Evolutionary conservation across 176 grass and related monocot genomes (phyloP), one percentile per base, ranked within the genome.

Genomic region (Pontederia crassipes): DNA sequence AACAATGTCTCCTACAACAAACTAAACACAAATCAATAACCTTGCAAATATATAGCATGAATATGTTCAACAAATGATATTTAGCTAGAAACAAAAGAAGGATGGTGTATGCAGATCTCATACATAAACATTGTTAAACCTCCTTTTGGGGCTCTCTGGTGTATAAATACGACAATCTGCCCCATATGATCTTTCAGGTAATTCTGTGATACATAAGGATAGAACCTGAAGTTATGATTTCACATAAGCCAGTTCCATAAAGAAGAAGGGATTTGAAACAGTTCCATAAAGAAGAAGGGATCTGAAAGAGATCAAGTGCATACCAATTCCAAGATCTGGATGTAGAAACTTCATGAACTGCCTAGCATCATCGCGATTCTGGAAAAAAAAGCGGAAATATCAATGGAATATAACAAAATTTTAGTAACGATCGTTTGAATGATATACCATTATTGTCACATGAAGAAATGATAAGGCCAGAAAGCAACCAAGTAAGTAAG

Each of bases 41-140:
- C 83, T 76, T 61, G 83, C 71, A 66, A 78, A 85, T 74, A 74
- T 74, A 74, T 74, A 54, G 74, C 59, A 70, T 58, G 24, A 11
- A 46, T 61, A 48, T 55, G 59, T 66, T 72, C 66, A 20, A 62
- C 12, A 47, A 8, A 60, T 49, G 35, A 14, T 46, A 75, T 60
- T 71, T 75, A 72, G 61, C 13, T 51, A 71, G 26, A 73, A 80
- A 73, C n/a, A 20, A 55, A 68, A 75, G 49, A 64, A 85, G 61
- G 28, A 74, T 68, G 26, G 87, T 75, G 69, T 77, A 83, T 83
- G 76, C 76, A 85, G 74, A 75, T 70, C 72, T 84, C 92, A 85
- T 98, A 98, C 93, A 88, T 98, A 89, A 85, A 98, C 74, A 81
- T 98, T 98, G 81, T 85, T 83, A 85, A 98, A 98, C 77, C 85